Base-by-base conservation (phyloP, 116 monocot genomes). In the Papilionanthe hybrid region DNA sequence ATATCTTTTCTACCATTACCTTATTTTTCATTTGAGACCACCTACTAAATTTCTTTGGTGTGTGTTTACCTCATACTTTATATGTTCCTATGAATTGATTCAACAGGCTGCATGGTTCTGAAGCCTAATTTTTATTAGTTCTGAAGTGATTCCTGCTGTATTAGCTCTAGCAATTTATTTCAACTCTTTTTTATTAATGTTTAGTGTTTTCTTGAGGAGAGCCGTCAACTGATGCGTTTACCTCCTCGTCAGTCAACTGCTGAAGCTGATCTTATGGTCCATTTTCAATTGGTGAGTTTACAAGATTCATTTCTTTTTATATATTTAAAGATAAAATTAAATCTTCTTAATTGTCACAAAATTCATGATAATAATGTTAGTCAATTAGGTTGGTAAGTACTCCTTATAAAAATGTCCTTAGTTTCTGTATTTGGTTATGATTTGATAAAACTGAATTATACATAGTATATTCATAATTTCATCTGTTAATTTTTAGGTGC, bases 201-300 rank as follows among this genome's bases (percentile, higher is more conserved):
- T 41, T 55, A 98, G 98, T 98, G 94, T 87, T 98, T 98, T 86
- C 91, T 98, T 83, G 98, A 98, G 83, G 98, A 93, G 82, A 88
- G 94, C 82, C 91, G 94, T 27, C 92, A 94, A 81, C 81, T 98
- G 81, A 98, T 98, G 98, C 90, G 86, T 71, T 83, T 94, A 78
- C 98, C 98, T 5, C 98, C 98, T 83, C 91, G 94, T 0, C 94
- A 91, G 55, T 92, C 94, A 73, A 94, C 94, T 84, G 98, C 98
- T 82, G 94, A 94, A 93, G 98, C 94, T 81, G 98, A 98, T 87
- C 89, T 98, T 63, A 85, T 92, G 91, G 87, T 98, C 41, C 98
- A 94, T 80, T 98, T 94, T 90, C 98, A 98, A 81, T 77, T 98
- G 89, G 98, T 98, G 90, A 85, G 86, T 17, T 76, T 77, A 17